Evolutionary conservation across 176 grass and related monocot species (phyloP).

Genomic region (Cymbopogon citratus): DNA sequence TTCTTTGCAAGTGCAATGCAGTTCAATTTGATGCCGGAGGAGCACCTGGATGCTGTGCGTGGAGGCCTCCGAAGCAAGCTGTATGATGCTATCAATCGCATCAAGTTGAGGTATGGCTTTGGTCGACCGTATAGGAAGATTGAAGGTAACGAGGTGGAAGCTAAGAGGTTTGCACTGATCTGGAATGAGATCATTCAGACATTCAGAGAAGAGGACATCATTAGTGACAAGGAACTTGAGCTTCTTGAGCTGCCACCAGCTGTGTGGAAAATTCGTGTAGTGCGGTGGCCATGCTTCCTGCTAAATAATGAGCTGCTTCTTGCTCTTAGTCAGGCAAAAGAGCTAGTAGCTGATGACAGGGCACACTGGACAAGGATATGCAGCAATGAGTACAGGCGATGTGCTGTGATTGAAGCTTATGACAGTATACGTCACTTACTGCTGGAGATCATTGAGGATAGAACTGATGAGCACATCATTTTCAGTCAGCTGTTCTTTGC

Average conservation of each 20-base stretch:
- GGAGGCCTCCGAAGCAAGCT: constrained; percentile 56
- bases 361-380: constrained; percentile 63
- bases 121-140: constrained; percentile 87
- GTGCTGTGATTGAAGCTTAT: constrained; percentile 85
- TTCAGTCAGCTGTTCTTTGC: constrained; percentile 53
- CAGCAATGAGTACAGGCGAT: constrained; percentile 78
- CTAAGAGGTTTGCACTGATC: constrained; percentile 84
- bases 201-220: constrained; percentile 92
- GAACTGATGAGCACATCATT: constrained; percentile 57
- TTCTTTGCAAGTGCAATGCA: constrained; percentile 98
- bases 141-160: constrained; percentile 68
- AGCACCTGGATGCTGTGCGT: constrained; percentile 36
- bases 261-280: constrained; percentile 76
- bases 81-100: constrained; percentile 62
- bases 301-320: constrained; percentile 85
- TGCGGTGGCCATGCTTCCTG: constrained; percentile 89
- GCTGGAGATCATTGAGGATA: constrained; percentile 55
- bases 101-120: constrained; percentile 88
- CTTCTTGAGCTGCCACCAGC: constrained; percentile 84
- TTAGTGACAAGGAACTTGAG: constrained; percentile 84
- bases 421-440: constrained; percentile 69
- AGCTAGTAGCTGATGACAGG: constrained; percentile 56
- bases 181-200: constrained; percentile 94
- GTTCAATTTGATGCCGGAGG: constrained; percentile 94
- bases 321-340: constrained; percentile 78